Evolutionary conservation across 1,284 basidiomycete genomes (phyloP), one percentile per base, ranked within the genome.

Genomic region (Anthracocystis panici-leucophaei): DNA sequence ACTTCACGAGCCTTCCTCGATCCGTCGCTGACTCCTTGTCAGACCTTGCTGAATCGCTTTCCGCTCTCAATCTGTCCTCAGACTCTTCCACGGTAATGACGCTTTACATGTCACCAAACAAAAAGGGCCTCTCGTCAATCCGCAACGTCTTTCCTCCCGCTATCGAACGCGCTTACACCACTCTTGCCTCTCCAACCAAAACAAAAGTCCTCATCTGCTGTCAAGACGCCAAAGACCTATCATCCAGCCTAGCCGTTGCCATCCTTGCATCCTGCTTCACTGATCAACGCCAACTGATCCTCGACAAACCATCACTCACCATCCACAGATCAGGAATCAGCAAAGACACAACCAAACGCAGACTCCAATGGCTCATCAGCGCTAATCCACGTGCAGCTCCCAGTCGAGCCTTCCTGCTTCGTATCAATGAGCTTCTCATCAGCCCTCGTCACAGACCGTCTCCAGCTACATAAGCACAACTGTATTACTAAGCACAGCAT

Each of bases 301-400:
- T 20, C 12, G 55, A 51, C 10, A 2, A 41, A 0, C 8, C 12
- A 1, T 11, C 38, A 1, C 18, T 23, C 0, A 6, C 25, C 5
- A 1, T 12, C 3, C 74, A 75, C 14, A 21, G 14, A 14, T 40
- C 44, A 0, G 31, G 20, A 5, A 53, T 81, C 44, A 68, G 45
- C 77, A 93, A 94, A 82, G 85, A 88, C 23, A 86, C 88, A 18
- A 89, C 93, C 65, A 88, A 88, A 31, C 90, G 87, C 27, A 87
- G 93, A 16, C 86, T 94, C 40, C 90, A 94, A 79, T 94, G 93
- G 93, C 89, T 94, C 55, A 91, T 93, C 62, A 87, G 90, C 5
- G 90, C 90, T 77, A 86, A 89, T n/a, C 90, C 92, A 1, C 84
- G 88, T 54, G 90, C 91, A 1, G 93, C 93, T 78, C 92, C 93